Evolutionary conservation across 768 basidiomycete species (phyloP), one percentile per base, ranked within the genome.

Genomic region (Coprinopsis strossmayeri): DNA sequence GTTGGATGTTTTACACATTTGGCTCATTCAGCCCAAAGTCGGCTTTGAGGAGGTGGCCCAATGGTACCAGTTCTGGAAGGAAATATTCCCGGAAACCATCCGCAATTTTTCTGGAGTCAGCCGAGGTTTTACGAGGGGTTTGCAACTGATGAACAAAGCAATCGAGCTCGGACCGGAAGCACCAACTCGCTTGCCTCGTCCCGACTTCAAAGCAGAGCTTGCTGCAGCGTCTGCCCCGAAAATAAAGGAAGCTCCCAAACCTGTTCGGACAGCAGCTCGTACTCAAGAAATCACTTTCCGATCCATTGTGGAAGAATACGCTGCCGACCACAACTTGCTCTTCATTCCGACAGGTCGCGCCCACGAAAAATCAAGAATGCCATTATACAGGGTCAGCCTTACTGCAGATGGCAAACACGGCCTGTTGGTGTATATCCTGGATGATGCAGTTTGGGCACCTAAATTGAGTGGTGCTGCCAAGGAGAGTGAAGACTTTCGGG

Each of bases 101-200:
- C 77, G 79, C 55, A 73, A 69, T 24, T 69, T 88, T 56, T 67
- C 76, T 10, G 82, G 81, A 5, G 75, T 97, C 21, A 69, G 76
- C 46, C 74, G 77, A 38, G 95, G 93, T 13, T 96, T 98, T 61
- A 89, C 83, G 37, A 77, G 82, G 42, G 96, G 91, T 1, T 64
- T 97, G 49, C 88, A 97, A 63, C 63, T 98, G 53, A 96, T 99
- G 92, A 89, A 96, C 61, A 82, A 85, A 55, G 95, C 95, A 20
- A 84, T 94, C 61, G 84, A 88, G 52, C 72, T 98, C 23, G 92
- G 92, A 5, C 73, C 81, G 1, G 78, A 87, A 24, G 91, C 90
- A 9, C 78, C 83, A 0, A 73, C 74, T 0, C 76, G 75, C 53
- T 68, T 92, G 25, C 73, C 71, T 37, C 83, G 81, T 25, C 90